Evolutionary conservation across 345 rosid species (phyloP).

Genomic region (Linum lewisii): DNA sequence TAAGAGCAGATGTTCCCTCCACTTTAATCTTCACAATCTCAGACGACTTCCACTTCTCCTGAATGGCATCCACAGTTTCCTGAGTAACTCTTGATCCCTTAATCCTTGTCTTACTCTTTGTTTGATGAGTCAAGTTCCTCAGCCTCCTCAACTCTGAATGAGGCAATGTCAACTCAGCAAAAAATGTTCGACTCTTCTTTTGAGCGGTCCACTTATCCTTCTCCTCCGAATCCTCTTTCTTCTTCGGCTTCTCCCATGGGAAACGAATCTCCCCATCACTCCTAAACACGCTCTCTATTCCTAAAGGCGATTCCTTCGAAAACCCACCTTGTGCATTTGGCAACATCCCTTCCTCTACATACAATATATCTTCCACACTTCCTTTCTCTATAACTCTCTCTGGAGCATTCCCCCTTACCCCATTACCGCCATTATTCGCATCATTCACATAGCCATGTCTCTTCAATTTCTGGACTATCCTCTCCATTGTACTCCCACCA

Average conservation of each 20-base stretch:
- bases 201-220: constrained; percentile 40
- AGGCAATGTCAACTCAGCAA: constrained; percentile 74
- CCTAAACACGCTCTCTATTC: constrained; percentile 27
- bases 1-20: constrained; percentile 78
- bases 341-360: constrained; percentile 53
- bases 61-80: constrained; percentile 59
- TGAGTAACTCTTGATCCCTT: constrained; percentile 63
- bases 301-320: constrained; percentile 38
- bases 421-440: constrained; percentile 12
- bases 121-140: constrained; percentile 61
- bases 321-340: constrained; percentile 61
- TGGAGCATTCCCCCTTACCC: constrained; percentile 21
- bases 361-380: constrained; percentile 61
- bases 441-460: constrained; percentile 50
- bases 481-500: constrained; percentile 62
- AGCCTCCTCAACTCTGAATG: constrained; percentile 64
- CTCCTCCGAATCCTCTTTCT: constrained; percentile 19
- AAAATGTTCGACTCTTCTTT: constrained; percentile 47
- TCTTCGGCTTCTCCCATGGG: constrained; percentile 71
- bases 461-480: constrained; percentile 72
- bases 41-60: constrained; percentile 60
- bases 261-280: constrained; percentile 50
- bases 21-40: constrained; percentile 82
- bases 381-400: constrained; percentile 63
- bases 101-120: constrained; percentile 50